phyloP scores from a whole-genome alignment of 2,329 filamentous ascomycete genomes.

The Calonectria naviculata region DNA sequence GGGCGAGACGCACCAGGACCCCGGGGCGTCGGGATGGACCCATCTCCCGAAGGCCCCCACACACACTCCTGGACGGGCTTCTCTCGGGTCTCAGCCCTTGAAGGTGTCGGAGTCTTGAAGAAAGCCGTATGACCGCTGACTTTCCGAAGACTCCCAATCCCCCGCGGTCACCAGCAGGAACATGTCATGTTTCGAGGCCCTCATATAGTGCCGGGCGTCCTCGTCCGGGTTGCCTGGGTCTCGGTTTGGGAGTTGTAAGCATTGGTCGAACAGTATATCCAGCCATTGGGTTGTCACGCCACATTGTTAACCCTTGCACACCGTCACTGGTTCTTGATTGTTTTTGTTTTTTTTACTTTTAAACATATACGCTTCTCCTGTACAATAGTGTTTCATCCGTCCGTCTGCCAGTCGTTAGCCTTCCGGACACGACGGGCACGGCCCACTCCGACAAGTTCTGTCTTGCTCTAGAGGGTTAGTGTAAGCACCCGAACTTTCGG shows the following conservation, averaged over 20 bases:
- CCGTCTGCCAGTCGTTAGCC: background rate
- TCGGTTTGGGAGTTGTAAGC: background rate
- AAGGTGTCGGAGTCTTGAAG: slow-evolving; percentile 18
- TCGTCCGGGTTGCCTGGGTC: background rate
- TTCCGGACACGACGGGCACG: background rate
- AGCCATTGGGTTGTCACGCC: slow-evolving; percentile 1
- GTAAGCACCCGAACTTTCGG: background rate
- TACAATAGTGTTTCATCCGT: background rate
- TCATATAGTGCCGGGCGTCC: slow-evolving; percentile 17
- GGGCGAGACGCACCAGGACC: slow-evolving; percentile 7
- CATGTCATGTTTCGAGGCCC: background rate
- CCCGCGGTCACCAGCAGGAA: background rate
- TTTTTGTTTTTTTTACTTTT: background rate
- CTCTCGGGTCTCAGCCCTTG: background rate
- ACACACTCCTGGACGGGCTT: background rate
- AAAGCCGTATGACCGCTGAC: slow-evolving; percentile 22
- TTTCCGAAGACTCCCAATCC: background rate
- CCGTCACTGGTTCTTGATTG: background rate
- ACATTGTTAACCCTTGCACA: background rate
- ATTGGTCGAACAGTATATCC: background rate
- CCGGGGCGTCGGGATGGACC: slow-evolving; percentile 35
- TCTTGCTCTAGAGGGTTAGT: background rate
- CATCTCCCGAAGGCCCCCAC: slow-evolving; percentile 31
- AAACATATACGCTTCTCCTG: background rate
- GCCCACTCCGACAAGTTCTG: background rate